Evolutionary conservation across 345 rosid genomes (phyloP).

Genomic region (Eucalyptus sp.): DNA sequence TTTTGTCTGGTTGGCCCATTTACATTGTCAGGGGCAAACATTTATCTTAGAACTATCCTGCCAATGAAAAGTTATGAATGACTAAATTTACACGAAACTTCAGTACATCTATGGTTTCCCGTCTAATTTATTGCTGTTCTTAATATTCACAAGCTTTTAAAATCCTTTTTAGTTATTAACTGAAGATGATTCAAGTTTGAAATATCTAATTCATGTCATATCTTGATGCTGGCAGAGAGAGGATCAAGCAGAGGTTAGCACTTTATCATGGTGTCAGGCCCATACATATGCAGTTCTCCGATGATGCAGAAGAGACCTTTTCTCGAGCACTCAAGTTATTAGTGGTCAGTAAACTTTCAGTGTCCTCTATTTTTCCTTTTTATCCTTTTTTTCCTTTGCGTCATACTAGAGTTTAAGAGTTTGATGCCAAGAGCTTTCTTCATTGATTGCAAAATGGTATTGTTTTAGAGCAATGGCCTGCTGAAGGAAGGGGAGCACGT

Average conservation of each 20-base stretch:
- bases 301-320: conserved; percentile 88
- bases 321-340: conserved; percentile 57
- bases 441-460: not conserved
- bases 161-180: not conserved
- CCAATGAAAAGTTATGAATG: not conserved
- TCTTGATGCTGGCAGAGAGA: conserved; percentile 34
- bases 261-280: conserved; percentile 93
- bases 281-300: conserved; percentile 71
- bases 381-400: not conserved
- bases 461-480: conserved; percentile 47
- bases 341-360: conserved; percentile 29
- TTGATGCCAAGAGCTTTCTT: not conserved
- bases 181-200: not conserved
- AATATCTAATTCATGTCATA: not conserved
- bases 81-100: not conserved
- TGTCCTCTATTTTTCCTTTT: not conserved
- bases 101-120: not conserved
- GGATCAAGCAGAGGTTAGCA: conserved; percentile 80
- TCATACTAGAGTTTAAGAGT: not conserved
- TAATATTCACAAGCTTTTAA: not conserved
- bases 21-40: not conserved
- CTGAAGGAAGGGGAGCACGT: conserved; percentile 57
- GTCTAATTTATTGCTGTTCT: not conserved
- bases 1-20: not conserved
- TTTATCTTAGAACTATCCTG: not conserved